These are phyloP conservation scores for Scolecobasidium constrictum DNA, from an alignment of 2,329 filamentous ascomycete genomes.

Conservation along the genomic window DNA sequence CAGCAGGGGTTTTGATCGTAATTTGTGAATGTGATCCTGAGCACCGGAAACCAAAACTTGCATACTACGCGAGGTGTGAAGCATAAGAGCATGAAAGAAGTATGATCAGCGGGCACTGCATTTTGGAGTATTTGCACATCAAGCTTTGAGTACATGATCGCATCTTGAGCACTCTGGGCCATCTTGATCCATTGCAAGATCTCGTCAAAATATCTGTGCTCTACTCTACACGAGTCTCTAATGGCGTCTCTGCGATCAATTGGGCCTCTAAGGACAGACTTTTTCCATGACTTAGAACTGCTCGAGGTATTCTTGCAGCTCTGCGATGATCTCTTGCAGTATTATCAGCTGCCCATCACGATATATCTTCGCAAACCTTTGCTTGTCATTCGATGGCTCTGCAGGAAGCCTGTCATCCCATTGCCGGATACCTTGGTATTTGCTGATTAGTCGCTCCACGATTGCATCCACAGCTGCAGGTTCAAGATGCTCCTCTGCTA, in stretches of 20 bases:
- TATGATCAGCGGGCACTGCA: background rate
- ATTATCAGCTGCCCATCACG: conserved; percentile 25
- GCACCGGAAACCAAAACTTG: too few species aligned
- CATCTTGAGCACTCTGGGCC: background rate
- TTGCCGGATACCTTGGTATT: conserved; percentile 15
- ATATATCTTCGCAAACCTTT: conserved; percentile 31
- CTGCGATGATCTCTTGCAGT: conserved; percentile 9
- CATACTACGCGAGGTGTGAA: background rate
- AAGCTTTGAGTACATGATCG: background rate
- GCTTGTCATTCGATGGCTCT: conserved; percentile 24
- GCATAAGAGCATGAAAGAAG: background rate
- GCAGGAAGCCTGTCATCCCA: conserved; percentile 12
- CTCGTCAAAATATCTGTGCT: too few species aligned
- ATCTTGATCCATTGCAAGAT: background rate
- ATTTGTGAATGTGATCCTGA: background rate
- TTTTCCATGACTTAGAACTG: too few species aligned
- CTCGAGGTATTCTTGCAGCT: conserved; percentile 7
- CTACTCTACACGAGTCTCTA: too few species aligned
- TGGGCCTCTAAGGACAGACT: too few species aligned
- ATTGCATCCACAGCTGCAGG: conserved; percentile 4
- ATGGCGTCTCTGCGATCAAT: too few species aligned
- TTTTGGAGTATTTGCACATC: background rate
- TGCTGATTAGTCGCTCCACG: conserved; percentile 21
- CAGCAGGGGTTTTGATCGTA: conserved; percentile 47
- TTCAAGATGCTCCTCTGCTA: conserved; percentile 8